phyloP scores from a whole-genome alignment of 2,329 filamentous ascomycete genomes.

The Colletotrichum sp. region DNA sequence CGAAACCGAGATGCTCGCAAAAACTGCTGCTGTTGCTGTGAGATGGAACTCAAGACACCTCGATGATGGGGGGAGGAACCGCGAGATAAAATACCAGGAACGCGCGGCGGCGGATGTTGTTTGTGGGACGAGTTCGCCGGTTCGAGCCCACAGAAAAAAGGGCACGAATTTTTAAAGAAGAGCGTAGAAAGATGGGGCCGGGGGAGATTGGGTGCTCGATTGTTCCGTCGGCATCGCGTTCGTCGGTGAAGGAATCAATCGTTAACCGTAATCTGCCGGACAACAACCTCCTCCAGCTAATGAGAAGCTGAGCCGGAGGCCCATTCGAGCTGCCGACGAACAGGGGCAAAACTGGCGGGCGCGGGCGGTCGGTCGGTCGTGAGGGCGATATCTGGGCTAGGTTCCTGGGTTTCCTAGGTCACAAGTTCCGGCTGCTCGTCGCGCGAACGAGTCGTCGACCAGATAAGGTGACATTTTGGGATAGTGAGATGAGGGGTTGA shows the following conservation, averaged over 20 bases:
- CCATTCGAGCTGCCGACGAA: background rate
- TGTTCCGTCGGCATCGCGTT: background rate
- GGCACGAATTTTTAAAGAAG: constrained; percentile 18
- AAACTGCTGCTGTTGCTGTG: background rate
- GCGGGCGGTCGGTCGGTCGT: background rate
- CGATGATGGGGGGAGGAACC: background rate
- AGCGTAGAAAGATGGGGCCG: constrained; percentile 19
- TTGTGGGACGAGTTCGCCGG: constrained; percentile 6
- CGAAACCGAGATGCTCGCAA: background rate
- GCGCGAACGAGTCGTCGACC: background rate
- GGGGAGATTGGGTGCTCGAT: background rate
- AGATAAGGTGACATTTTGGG: background rate
- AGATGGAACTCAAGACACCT: background rate
- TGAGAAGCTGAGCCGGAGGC: background rate
- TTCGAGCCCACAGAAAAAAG: constrained; percentile 17
- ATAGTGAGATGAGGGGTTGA: background rate
- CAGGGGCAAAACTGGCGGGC: background rate
- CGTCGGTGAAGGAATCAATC: background rate
- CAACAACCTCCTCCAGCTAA: background rate
- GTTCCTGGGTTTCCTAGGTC: background rate
- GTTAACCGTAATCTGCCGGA: background rate
- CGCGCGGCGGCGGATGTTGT: background rate
- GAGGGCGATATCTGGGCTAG: background rate
- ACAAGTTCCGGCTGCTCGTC: background rate
- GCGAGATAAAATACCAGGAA: background rate